Evolutionary conservation across 495 filamentous ascomycete genomes (phyloP).

Genomic region (Aspergillus hancockii): DNA sequence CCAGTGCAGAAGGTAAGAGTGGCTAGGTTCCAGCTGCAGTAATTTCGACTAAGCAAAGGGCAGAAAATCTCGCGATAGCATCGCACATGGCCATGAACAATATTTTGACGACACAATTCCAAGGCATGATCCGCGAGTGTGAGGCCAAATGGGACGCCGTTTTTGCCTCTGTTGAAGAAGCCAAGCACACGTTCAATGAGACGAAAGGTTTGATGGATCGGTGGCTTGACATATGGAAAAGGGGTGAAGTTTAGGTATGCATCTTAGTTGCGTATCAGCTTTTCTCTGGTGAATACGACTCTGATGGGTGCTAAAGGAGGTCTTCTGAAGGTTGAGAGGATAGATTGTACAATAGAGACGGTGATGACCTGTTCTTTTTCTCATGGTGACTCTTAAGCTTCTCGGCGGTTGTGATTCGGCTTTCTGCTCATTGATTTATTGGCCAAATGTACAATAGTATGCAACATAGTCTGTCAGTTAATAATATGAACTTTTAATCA

Average conservation of each 20-base stretch:
- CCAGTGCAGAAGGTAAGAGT: not conserved
- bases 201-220: not conserved
- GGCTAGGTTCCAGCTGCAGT: not conserved
- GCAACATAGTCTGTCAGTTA: no score
- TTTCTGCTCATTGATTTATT: not conserved
- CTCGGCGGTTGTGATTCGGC: no score
- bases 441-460: not conserved
- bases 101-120: not conserved
- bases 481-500: no score
- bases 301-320: not conserved
- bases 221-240: not conserved
- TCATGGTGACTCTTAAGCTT: no score
- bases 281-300: not conserved
- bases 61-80: not conserved
- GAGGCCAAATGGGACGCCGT: not conserved
- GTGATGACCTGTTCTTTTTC: no score
- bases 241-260: not conserved
- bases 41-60: not conserved
- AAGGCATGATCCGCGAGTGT: not conserved
- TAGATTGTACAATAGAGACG: no score
- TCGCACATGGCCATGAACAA: not conserved
- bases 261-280: not conserved
- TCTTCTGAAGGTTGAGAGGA: not conserved
- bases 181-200: not conserved
- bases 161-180: not conserved